phyloP scores from a whole-genome alignment of 257 asterid genomes.

The Linaria vulgaris region DNA sequence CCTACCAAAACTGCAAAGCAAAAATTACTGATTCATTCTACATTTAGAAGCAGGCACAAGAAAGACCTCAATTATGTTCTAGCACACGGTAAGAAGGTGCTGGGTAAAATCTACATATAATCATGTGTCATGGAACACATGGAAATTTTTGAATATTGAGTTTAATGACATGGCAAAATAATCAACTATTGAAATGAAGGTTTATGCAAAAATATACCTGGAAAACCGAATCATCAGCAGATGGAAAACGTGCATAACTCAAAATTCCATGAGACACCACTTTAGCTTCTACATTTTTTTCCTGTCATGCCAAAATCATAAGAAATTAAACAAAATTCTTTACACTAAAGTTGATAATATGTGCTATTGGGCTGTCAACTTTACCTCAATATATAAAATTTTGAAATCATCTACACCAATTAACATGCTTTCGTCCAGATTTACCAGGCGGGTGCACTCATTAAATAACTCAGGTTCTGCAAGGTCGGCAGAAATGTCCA shows the following conservation, averaged over 20 bases:
- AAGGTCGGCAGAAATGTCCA: conserved; percentile 86
- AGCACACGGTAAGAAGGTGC: too few species aligned
- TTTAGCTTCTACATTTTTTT: conserved; percentile 38
- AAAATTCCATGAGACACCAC: conserved; percentile 32
- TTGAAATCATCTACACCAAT: conserved; percentile 45
- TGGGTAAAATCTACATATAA: too few species aligned
- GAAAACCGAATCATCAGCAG: conserved; percentile 62
- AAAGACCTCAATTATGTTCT: too few species aligned
- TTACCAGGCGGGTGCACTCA: conserved; percentile 53
- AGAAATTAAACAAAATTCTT: not conserved
- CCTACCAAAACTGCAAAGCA: too few species aligned
- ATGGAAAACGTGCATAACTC: conserved; percentile 42
- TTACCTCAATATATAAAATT: conserved; percentile 70
- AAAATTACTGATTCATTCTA: too few species aligned
- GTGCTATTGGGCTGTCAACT: not conserved
- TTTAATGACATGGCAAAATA: too few species aligned
- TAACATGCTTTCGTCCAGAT: conserved; percentile 35
- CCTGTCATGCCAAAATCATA: conserved; percentile 38
- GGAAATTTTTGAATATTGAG: too few species aligned
- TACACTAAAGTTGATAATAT: not conserved
- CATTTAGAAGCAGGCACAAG: too few species aligned
- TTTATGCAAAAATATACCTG: conserved; percentile 44
- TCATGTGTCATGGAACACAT: too few species aligned
- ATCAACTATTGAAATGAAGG: too few species aligned
- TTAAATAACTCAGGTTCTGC: conserved; percentile 62